Base-by-base conservation (phyloP, 163 green algal species). In the Picocystis sp. region DNA sequence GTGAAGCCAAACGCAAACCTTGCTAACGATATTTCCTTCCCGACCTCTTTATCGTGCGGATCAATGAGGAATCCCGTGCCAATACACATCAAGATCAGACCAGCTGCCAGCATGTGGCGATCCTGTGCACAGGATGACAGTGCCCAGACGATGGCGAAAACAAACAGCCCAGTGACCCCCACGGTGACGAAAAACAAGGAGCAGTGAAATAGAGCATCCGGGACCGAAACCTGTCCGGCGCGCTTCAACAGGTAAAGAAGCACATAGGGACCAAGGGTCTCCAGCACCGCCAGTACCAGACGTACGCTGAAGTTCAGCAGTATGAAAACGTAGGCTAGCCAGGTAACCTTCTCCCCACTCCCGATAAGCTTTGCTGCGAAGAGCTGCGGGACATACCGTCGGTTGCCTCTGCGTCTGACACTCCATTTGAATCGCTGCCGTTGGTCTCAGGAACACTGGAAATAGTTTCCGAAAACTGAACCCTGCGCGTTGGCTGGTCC, bases 251-350 rank as follows among this genome's bases (percentile, higher is more conserved):
- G 19, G 13, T 54, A 54, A 23, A 35, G 41, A 3, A 54, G 34
- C 25, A 54, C 38, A 14, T 54, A 54, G 3, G 47, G 34, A 14
- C 25, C 35, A 33, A 54, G 47, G 17, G 47, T 54, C 13, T 54
- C 47, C 17, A 54, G 47, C 5, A 35, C 38, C 25, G 47, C 47
- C 5, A 54, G 47, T 9, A 54, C 17, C 9, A 35, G 25, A 19
- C 47, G n/a, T 1, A 54, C 47, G 47, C 25, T 54, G 47, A 54
- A 54, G 47, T 54, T 54, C 0, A 54, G 13, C 19, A 54, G 1
- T 45, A 54, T 23, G 47, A 54, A 54, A 23, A 54, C 38, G 8
- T 38, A 38, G 0, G 29, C 29, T 12, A 38, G 29, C 29, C 29
- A 38, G 5, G 29, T 38, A 1, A 23, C 47, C n/a, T 45, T 35